Evolutionary conservation across 179 eudicot species (phyloP).

Genomic region (Dionaea muscipula): DNA sequence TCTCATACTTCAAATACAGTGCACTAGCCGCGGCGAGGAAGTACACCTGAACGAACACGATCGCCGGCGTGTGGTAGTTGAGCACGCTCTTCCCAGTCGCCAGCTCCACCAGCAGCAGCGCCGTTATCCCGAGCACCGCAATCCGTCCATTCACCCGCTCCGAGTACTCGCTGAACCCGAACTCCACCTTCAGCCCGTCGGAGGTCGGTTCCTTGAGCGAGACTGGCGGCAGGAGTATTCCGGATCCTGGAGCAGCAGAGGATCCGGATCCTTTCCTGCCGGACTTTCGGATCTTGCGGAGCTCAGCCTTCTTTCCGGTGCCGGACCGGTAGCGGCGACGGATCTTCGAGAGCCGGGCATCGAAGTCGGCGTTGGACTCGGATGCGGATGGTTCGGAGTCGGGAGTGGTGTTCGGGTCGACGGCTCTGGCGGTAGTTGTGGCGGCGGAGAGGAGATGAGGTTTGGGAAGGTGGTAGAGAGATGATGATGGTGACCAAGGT

Average conservation of each 20-base stretch:
- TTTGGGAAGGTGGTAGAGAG: constrained; percentile 22
- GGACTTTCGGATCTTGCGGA: constrained; percentile 33
- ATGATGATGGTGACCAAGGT: constrained; percentile 11
- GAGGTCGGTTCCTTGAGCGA: constrained; percentile 54
- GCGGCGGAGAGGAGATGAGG: constrained; percentile 17
- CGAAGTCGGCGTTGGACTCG: constrained; percentile 30
- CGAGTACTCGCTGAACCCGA: constrained; percentile 73
- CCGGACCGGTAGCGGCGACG: constrained; percentile 57
- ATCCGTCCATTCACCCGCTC: constrained; percentile 68
- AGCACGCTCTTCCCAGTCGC: constrained; percentile 77
- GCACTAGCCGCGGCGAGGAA: constrained; percentile 69
- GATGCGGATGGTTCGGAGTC: constrained; percentile 10
- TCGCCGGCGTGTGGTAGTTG: constrained; percentile 52
- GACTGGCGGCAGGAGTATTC: constrained; percentile 61
- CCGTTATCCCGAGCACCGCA: constrained; percentile 53
- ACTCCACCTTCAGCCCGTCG: constrained; percentile 63
- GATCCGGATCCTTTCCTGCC: constrained; percentile 20
- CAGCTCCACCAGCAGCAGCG: constrained; percentile 70
- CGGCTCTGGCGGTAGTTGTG: constrained; percentile 21
- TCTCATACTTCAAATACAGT: constrained; percentile 57
- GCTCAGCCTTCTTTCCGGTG: constrained; percentile 71
- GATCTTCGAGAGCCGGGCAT: constrained; percentile 43
- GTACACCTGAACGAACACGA: constrained; percentile 60
- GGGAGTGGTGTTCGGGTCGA: constrained; percentile 18
- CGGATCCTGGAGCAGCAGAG: constrained; percentile 12